Evolutionary conservation across 208 protist genomes (phyloP).

Genomic region (Endotrypanum monterogeii): DNA sequence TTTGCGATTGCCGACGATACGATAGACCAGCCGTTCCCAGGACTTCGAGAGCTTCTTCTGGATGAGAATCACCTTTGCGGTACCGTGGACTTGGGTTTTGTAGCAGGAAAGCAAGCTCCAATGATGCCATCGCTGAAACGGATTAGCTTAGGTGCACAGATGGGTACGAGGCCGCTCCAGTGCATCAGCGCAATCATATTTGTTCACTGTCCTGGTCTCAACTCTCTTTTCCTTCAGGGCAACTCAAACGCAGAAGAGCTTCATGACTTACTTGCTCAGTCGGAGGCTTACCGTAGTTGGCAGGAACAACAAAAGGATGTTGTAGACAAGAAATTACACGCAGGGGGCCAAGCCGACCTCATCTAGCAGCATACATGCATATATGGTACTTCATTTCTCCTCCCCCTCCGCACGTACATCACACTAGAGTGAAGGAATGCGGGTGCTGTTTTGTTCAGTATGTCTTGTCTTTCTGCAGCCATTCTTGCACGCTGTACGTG

Average conservation of each 20-base stretch:
- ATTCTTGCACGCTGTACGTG: not conserved
- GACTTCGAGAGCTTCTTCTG: conserved; percentile 41
- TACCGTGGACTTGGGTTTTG: conserved; percentile 26
- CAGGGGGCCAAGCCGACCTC: conserved; percentile 26
- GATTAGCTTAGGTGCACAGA: conserved; percentile 27
- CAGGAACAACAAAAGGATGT: conserved; percentile 18
- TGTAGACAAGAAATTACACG: conserved; percentile 33
- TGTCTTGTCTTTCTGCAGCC: no score
- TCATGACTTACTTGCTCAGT: conserved; percentile 17
- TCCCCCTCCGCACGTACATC: not conserved
- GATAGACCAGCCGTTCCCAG: conserved; percentile 15
- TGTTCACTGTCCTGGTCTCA: conserved; percentile 31
- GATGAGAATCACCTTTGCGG: conserved; percentile 37
- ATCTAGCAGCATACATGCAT: conserved; percentile 1
- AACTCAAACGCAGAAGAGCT: conserved; percentile 28
- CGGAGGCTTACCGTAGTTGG: conserved; percentile 36
- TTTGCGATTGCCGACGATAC: conserved; percentile 27
- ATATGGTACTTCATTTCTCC: not conserved
- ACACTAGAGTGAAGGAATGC: not conserved
- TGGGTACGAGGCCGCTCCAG: conserved; percentile 11
- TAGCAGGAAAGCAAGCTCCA: not conserved
- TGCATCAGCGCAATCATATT: conserved; percentile 34
- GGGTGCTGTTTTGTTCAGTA: no score
- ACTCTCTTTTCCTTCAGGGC: conserved; percentile 24
- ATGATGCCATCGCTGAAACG: conserved; percentile 30